phyloP scores from a whole-genome alignment of 208 protist genomes.

The Wallacemonas sp. region DNA sequence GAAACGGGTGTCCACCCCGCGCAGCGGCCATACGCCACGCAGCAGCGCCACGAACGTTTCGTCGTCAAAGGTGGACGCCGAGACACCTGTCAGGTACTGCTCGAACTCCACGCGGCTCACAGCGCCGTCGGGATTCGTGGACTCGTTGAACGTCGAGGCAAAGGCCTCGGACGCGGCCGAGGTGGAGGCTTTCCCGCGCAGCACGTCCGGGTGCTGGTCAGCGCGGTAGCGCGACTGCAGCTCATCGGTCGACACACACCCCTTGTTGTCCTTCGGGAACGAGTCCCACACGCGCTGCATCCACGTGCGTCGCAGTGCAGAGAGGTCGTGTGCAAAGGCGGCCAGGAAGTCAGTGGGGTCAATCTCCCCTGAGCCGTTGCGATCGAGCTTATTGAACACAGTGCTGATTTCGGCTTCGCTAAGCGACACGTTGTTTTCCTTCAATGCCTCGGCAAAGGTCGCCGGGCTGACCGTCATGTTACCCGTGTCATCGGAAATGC shows the following conservation, averaged over 20 bases:
- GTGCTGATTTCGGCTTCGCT: slow-evolving; percentile 55
- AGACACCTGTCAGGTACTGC: slow-evolving; percentile 82
- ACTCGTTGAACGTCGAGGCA: slow-evolving; percentile 61
- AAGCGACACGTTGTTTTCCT: slow-evolving; percentile 48
- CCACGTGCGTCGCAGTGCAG: slow-evolving; percentile 56
- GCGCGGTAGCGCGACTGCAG: slow-evolving; percentile 50
- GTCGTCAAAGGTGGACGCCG: slow-evolving; percentile 52
- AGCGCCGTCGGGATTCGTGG: slow-evolving; percentile 79
- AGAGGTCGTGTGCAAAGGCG: slow-evolving; percentile 53
- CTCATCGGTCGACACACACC: slow-evolving; percentile 37
- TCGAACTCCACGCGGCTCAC: slow-evolving; percentile 83
- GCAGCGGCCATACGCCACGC: slow-evolving; percentile 63
- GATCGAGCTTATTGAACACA: slow-evolving; percentile 63
- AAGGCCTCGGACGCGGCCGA: slow-evolving; percentile 60
- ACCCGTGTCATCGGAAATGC: slow-evolving; percentile 66
- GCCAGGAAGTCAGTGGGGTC: slow-evolving; percentile 79
- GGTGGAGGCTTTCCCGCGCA: slow-evolving; percentile 35
- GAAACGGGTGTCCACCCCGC: slow-evolving; percentile 27
- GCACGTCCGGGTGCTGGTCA: slow-evolving; percentile 62
- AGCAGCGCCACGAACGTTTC: slow-evolving; percentile 58
- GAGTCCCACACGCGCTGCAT: slow-evolving; percentile 58
- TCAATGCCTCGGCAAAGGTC: slow-evolving; percentile 42
- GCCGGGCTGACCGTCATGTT: slow-evolving; percentile 36
- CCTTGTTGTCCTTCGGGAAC: slow-evolving; percentile 51
- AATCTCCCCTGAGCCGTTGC: slow-evolving; percentile 45